phyloP scores from a whole-genome alignment of 2,329 filamentous ascomycete species.

The Phoma sp. region DNA sequence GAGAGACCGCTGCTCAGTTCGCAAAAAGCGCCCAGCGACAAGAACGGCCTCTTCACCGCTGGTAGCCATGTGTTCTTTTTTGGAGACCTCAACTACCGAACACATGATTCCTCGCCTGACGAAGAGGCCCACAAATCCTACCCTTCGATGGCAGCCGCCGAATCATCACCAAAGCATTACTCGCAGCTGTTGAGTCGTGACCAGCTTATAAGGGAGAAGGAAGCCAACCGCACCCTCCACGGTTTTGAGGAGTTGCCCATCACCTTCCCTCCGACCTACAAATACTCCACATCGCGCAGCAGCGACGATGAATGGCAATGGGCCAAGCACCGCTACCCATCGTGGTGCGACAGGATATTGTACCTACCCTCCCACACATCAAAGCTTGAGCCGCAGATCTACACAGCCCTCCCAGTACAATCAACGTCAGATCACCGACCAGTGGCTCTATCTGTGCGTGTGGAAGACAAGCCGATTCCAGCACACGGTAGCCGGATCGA shows the following conservation, averaged over 20 bases:
- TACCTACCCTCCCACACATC: slow-evolving; percentile 63
- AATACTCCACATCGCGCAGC: slow-evolving; percentile 64
- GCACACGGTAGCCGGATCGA: slow-evolving; percentile 30
- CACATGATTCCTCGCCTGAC: slow-evolving; percentile 69
- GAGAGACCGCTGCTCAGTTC: slow-evolving; percentile 40
- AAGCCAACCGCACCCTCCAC: slow-evolving; percentile 74
- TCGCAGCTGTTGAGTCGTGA: slow-evolving; percentile 73
- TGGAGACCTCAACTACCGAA: slow-evolving; percentile 95
- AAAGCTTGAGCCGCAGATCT: slow-evolving; percentile 64
- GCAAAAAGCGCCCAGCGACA: slow-evolving; percentile 42
- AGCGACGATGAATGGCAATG: slow-evolving; percentile 66
- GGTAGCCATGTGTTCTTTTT: slow-evolving; percentile 81
- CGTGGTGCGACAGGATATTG: slow-evolving; percentile 91
- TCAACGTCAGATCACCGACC: slow-evolving; percentile 87
- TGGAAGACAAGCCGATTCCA: slow-evolving; percentile 63
- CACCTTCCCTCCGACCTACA: slow-evolving; percentile 90
- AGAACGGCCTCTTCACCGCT: slow-evolving; percentile 75
- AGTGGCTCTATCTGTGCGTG: slow-evolving; percentile 73
- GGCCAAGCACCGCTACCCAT: slow-evolving; percentile 80
- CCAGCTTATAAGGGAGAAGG: slow-evolving; percentile 77
- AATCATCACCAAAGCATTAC: slow-evolving; percentile 64
- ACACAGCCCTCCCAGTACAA: slow-evolving; percentile 78
- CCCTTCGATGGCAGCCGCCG: slow-evolving; percentile 64
- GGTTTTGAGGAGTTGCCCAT: slow-evolving; percentile 77
- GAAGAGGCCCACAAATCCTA: slow-evolving; percentile 64